Conservation (phyloP, 192 early-diverging fungal genomes). For the Gonapodya sp. region DNA sequence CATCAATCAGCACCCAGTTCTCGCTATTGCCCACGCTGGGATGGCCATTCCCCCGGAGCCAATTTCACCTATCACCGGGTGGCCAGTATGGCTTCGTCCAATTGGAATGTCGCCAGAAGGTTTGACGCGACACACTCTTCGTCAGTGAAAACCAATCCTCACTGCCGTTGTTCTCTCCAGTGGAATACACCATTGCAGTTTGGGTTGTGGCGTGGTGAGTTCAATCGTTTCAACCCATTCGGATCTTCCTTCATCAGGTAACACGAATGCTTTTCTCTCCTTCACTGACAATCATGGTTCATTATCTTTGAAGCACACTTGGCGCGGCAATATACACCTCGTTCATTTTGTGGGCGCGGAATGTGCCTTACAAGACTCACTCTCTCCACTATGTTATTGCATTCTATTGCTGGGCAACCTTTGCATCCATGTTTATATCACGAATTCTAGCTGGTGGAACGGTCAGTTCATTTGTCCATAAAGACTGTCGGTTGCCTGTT, state of each 20-base stretch:
- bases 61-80: not conserved
- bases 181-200: no score
- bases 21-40: not conserved
- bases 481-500: no score
- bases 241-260: not conserved
- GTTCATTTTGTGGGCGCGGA: not conserved
- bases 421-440: not conserved
- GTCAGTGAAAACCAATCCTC: no score
- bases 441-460: not conserved
- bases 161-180: no score
- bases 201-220: not conserved
- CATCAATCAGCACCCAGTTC: not conserved
- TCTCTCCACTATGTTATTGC: not conserved
- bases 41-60: not conserved
- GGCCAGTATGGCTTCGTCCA: not conserved
- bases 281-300: not conserved
- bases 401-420: not conserved
- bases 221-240: not conserved
- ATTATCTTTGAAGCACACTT: not conserved
- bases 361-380: not conserved
- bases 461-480: not conserved
- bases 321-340: not conserved
- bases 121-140: not conserved
- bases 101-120: not conserved
- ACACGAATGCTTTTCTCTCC: not conserved